Evolutionary conservation across 257 asterid species (phyloP).

Genomic region (Nicotiana knightiana): DNA sequence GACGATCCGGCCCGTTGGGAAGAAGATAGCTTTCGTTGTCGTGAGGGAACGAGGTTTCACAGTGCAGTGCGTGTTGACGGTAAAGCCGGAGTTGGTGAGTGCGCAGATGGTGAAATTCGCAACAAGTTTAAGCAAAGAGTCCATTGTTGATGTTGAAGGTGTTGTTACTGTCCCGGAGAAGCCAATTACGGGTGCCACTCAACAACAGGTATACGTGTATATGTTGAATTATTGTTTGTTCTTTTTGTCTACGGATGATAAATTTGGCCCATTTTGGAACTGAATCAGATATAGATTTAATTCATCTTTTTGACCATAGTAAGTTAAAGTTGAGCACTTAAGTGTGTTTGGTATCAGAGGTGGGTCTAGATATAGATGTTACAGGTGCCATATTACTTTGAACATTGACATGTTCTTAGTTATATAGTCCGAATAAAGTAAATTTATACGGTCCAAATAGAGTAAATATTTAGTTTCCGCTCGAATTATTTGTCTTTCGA

Average conservation of each 20-base stretch:
- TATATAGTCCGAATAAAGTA: too few species aligned
- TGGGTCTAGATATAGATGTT: too few species aligned
- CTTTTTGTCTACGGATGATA: neutral
- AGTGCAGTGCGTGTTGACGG: constrained; percentile 73
- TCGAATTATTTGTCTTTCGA: too few species aligned
- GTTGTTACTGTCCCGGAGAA: constrained; percentile 53
- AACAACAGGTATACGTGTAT: constrained; percentile 62
- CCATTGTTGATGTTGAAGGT: constrained; percentile 71
- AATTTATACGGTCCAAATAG: too few species aligned
- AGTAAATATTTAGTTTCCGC: too few species aligned
- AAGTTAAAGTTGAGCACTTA: too few species aligned
- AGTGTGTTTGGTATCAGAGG: too few species aligned
- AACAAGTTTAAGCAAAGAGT: constrained; percentile 57
- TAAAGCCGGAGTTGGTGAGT: constrained; percentile 58
- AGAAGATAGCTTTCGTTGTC: constrained; percentile 71
- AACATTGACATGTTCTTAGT: too few species aligned
- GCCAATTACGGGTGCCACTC: constrained; percentile 67
- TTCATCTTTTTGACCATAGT: neutral
- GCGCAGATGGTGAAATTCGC: constrained; percentile 75
- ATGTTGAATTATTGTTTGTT: neutral
- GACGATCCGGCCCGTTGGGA: constrained; percentile 60
- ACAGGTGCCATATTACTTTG: too few species aligned
- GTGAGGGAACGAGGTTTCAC: constrained; percentile 75
- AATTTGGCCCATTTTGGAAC: neutral
- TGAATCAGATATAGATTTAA: neutral